Conservation (phyloP, 2,329 filamentous ascomycete species). For the Hypoxylon sp. region DNA sequence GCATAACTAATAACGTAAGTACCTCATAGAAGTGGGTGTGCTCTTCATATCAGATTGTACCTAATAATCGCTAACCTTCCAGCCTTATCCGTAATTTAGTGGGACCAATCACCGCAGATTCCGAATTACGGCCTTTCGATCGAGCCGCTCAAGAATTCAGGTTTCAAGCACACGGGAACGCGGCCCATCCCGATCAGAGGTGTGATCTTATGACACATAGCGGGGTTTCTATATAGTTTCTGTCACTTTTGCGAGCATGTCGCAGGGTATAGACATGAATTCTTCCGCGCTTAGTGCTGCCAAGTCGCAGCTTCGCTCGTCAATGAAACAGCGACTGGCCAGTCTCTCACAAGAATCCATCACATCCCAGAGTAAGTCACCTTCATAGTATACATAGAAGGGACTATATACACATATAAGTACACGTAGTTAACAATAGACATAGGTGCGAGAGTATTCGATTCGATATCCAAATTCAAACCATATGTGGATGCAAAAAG, state of each 20-base stretch:
- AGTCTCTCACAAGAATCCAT: constrained; percentile 74
- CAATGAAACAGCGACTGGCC: constrained; percentile 78
- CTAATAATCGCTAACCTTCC: not conserved
- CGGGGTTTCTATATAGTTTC: constrained; percentile 18
- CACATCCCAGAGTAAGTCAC: constrained; percentile 76
- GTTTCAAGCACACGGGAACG: constrained; percentile 11
- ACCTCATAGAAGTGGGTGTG: constrained; percentile 1
- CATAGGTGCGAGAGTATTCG: constrained; percentile 75
- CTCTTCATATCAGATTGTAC: not conserved
- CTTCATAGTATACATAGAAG: constrained; percentile 16
- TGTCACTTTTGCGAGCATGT: constrained; percentile 41
- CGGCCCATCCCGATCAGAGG: constrained; percentile 28
- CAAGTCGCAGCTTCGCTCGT: constrained; percentile 81
- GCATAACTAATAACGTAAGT: constrained; percentile 22
- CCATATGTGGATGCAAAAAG: constrained; percentile 82
- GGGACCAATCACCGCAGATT: constrained; percentile 37
- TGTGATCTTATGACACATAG: constrained; percentile 33
- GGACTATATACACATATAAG: constrained; percentile 5
- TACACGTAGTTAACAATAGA: constrained; percentile 23
- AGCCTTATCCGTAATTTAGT: constrained; percentile 23
- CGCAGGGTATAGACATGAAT: constrained; percentile 52
- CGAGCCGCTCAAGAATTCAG: constrained; percentile 4
- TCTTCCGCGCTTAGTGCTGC: constrained; percentile 69
- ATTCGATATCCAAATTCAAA: constrained; percentile 74
- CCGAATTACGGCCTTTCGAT: constrained; percentile 29